Evolutionary conservation across 1,284 basidiomycete species (phyloP).

Genomic region (Puccinia brachypodii): DNA sequence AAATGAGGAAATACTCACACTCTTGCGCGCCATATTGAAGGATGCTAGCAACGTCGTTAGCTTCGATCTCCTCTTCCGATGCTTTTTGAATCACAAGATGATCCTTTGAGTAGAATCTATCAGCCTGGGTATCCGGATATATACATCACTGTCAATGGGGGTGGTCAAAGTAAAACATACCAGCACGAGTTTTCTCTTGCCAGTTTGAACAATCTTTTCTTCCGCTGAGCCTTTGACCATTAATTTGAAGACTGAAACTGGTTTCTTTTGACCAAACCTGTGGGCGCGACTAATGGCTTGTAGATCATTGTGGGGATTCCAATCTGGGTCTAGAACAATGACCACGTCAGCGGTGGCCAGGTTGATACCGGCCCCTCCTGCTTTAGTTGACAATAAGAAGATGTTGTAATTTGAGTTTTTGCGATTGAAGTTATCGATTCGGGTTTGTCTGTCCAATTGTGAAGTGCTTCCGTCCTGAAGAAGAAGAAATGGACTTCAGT

Average conservation of each 20-base stretch:
- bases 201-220: conserved; percentile 56
- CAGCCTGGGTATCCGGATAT: neutral
- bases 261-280: conserved; percentile 58
- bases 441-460: conserved; percentile 48
- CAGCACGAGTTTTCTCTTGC: conserved; percentile 55
- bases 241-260: conserved; percentile 58
- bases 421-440: conserved; percentile 48
- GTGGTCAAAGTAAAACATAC: neutral
- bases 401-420: conserved; percentile 34
- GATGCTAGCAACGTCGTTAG: conserved; percentile 47
- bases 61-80: conserved; percentile 48
- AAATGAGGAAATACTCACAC: conserved; percentile 9
- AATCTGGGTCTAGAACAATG: conserved; percentile 88
- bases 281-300: conserved; percentile 59
- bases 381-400: conserved; percentile 55
- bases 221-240: conserved; percentile 58
- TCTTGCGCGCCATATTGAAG: conserved; percentile 48
- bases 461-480: conserved; percentile 38
- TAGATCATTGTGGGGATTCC: conserved; percentile 81
- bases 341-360: conserved; percentile 74
- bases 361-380: conserved; percentile 59
- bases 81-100: conserved; percentile 48
- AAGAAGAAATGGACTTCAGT: neutral
- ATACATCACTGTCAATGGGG: neutral
- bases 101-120: conserved; percentile 24